Percentiles rank a stretch among this genome's conserved stretches.
phyloP scores from a whole-genome alignment of 2,329 filamentous ascomycete genomes.

The Arthrobotrys conoides region DNA sequence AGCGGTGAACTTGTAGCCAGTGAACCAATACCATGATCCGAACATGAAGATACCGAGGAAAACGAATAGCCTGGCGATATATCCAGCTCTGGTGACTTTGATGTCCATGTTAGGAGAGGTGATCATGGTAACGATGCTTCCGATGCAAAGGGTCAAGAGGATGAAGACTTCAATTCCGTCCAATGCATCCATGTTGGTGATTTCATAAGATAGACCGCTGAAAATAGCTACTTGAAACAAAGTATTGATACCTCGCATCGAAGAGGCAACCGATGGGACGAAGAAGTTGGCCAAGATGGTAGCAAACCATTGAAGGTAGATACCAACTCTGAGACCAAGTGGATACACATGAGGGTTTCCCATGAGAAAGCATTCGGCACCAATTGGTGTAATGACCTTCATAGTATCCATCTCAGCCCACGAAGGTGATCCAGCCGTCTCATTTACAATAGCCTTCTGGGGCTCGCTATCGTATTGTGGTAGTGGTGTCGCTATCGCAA shows the following conservation, averaged over 20 bases:
- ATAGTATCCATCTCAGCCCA: conserved; percentile 48
- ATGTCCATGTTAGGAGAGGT: conserved; percentile 58
- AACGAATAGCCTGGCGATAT: conserved; percentile 50
- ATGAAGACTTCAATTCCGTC: conserved; percentile 59
- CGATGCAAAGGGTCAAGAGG: conserved; percentile 57
- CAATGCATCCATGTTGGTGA: conserved; percentile 51
- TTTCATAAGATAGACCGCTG: conserved; percentile 49
- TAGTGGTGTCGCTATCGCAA: conserved; percentile 39
- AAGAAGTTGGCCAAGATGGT: conserved; percentile 61
- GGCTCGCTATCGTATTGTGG: conserved; percentile 56
- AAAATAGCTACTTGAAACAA: conserved; percentile 56
- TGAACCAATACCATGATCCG: conserved; percentile 60
- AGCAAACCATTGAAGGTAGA: conserved; percentile 60
- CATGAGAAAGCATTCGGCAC: conserved; percentile 56
- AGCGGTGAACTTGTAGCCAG: conserved; percentile 47
- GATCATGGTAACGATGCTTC: conserved; percentile 57
- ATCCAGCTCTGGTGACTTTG: conserved; percentile 54
- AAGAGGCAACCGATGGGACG: conserved; percentile 51
- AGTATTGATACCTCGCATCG: conserved; percentile 58
- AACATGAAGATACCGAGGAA: conserved; percentile 59
- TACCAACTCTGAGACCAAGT: conserved; percentile 50
- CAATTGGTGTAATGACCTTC: conserved; percentile 51
- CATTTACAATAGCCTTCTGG: conserved; percentile 35
- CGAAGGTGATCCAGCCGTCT: conserved; percentile 49
- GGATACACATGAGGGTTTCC: conserved; percentile 53